A percentile compares a stretch with the other conserved stretches of the same genome.
phyloP scores from a whole-genome alignment of 2,329 filamentous ascomycete genomes.

The Hymenotorrendiella dingleyae region DNA sequence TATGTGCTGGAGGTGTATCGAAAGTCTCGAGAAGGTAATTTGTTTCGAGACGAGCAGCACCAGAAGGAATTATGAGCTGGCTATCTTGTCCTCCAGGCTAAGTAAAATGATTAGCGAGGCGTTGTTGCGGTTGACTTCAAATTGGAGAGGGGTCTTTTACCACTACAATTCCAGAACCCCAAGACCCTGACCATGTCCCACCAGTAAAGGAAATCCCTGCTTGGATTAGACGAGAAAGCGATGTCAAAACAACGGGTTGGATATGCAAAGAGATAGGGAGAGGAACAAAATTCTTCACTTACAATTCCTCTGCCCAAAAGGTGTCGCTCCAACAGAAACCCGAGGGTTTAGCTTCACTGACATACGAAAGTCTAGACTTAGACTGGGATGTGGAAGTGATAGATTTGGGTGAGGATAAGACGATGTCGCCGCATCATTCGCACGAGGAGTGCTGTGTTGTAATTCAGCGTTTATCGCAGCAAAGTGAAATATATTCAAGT shows the following conservation, averaged over 20 bases:
- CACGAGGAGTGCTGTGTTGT: neutral
- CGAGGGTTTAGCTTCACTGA: constrained; percentile 40
- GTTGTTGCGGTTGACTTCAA: too few relatives aligned
- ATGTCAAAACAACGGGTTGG: too few relatives aligned
- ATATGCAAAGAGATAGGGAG: too few relatives aligned
- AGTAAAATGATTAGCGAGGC: constrained; percentile 1
- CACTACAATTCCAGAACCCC: constrained; percentile 42
- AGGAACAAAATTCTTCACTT: neutral
- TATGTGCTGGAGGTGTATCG: constrained; percentile 40
- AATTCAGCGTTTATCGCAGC: neutral
- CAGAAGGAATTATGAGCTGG: constrained; percentile 29
- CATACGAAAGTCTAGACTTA: constrained; percentile 46
- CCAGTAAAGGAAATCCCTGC: constrained; percentile 38
- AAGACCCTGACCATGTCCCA: constrained; percentile 43
- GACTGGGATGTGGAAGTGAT: constrained; percentile 40
- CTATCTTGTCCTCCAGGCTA: constrained; percentile 35
- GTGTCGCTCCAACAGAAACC: constrained; percentile 38
- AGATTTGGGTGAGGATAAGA: constrained; percentile 34
- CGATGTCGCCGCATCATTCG: constrained; percentile 1
- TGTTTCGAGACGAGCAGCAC: constrained; percentile 36
- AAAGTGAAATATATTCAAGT: neutral
- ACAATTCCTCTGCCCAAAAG: constrained; percentile 41
- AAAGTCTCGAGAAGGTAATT: constrained; percentile 44
- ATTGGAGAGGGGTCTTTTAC: constrained; percentile 11
- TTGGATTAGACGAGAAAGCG: neutral